Conservation (phyloP, 108 stramenopile genomes). For the Parietichytrium sp. region DNA sequence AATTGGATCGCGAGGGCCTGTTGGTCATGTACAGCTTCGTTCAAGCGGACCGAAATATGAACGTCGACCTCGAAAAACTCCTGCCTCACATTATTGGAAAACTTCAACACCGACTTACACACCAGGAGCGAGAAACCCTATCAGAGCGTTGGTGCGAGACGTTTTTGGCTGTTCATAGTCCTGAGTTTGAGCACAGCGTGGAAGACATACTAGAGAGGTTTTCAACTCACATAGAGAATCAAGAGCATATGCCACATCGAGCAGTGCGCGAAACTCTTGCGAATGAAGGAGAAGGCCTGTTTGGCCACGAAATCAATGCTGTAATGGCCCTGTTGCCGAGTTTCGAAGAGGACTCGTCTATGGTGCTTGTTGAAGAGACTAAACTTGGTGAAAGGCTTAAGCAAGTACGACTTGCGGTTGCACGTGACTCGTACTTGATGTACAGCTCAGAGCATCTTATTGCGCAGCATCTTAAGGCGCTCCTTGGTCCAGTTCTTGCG, state of each 20-base stretch:
- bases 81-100: too few relatives aligned
- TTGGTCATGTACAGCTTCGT: too few relatives aligned
- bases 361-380: not conserved
- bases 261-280: not conserved
- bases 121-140: not conserved
- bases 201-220: too few relatives aligned
- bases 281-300: not conserved
- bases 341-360: not conserved
- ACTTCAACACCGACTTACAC: conserved; percentile 11
- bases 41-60: too few relatives aligned
- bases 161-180: not conserved
- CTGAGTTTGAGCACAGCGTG: not conserved
- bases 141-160: not conserved
- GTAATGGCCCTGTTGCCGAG: conserved; percentile 3
- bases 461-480: too few relatives aligned
- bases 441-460: too few relatives aligned
- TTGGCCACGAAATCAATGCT: not conserved
- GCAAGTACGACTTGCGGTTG: conserved; percentile 5
- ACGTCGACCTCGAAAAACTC: too few relatives aligned
- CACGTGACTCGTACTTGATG: not conserved
- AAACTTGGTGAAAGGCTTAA: not conserved
- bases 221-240: too few relatives aligned
- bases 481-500: too few relatives aligned
- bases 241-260: not conserved
- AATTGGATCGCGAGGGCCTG: too few relatives aligned